Evolutionary conservation across 495 filamentous ascomycete species (phyloP).

Genomic region (Penicillium daleae): DNA sequence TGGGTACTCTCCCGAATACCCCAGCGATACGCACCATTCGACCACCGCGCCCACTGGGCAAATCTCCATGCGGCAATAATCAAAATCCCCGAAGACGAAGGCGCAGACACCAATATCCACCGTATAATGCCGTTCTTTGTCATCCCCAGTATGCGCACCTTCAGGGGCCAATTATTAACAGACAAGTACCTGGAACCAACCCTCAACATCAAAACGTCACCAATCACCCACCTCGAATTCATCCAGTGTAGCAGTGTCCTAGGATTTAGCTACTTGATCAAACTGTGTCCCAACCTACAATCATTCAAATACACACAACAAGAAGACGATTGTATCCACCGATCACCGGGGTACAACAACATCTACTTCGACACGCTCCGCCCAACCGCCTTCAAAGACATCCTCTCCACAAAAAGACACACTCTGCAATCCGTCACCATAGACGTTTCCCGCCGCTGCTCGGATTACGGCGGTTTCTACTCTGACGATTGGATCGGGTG

Average conservation of each 20-base stretch:
- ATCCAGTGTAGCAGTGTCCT: not conserved
- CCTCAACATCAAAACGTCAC: not conserved
- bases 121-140: not conserved
- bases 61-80: not conserved
- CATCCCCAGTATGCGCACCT: not conserved
- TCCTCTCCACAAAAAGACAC: not conserved
- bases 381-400: not conserved
- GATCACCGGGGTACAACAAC: not conserved
- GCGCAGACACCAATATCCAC: not conserved
- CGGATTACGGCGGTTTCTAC: not conserved
- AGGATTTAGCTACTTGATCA: not conserved
- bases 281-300: not conserved
- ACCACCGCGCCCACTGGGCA: not conserved
- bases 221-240: not conserved
- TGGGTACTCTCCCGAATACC: not conserved
- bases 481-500: not conserved
- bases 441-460: not conserved
- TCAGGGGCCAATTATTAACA: not conserved
- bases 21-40: not conserved
- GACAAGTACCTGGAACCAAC: not conserved
- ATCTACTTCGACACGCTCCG: not conserved
- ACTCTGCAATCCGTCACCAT: not conserved
- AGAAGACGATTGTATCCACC: not conserved
- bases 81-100: constrained; percentile 1
- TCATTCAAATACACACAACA: not conserved